Base-by-base conservation (phyloP, 78 protist species). In the Protostelium mycophagum region DNA sequence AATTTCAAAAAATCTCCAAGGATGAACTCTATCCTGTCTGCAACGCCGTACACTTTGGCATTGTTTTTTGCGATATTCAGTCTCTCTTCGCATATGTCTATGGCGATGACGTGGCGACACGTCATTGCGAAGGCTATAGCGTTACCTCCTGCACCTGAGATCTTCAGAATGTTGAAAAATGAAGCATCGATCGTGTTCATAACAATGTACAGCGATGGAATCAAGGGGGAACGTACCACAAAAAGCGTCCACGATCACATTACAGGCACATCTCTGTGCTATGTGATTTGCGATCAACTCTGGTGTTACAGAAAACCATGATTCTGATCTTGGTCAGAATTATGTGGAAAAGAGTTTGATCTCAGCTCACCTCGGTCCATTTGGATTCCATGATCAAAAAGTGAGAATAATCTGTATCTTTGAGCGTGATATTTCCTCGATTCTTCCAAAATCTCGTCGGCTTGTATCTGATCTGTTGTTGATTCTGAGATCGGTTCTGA, bases 231-330 rank as follows among this genome's bases (percentile, higher is more conserved):
- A 25, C 73, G 73, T 51, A 34, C 94, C 94, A 63, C 94, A 84
- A n/a, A 92, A 92, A 37, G 87, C 90, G 88, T 92, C 94, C 1
- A 92, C 9, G 1, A 92, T 28, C 37, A 87, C 37, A 63, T 38
- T 25, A 35, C 91, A 92, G 36, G 86, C 36, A 36, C 88, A 89
- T 85, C 94, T 38, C 73, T 87, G 83, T 0, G 94, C 94, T 0
- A 92, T 92, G 84, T 92, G 94, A 63, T 89, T 37, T 1, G 94
- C 94, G 37, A 92, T 92, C 36, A 84, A 36, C 38, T 92, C 94
- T n/a, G 94, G 94, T 63, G 94, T 92, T 0, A 92, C 94, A 28
- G 94, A 92, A 83, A 37, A 92, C 94, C 94, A 92, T 38, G 94
- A 92, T 29, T 92, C 94, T 37, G 83, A 28, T 88, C 36, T n/a